These are phyloP conservation scores for Hypoxylon sp. DNA, from an alignment of 2,329 filamentous ascomycete genomes.

Conservation along the genomic window DNA sequence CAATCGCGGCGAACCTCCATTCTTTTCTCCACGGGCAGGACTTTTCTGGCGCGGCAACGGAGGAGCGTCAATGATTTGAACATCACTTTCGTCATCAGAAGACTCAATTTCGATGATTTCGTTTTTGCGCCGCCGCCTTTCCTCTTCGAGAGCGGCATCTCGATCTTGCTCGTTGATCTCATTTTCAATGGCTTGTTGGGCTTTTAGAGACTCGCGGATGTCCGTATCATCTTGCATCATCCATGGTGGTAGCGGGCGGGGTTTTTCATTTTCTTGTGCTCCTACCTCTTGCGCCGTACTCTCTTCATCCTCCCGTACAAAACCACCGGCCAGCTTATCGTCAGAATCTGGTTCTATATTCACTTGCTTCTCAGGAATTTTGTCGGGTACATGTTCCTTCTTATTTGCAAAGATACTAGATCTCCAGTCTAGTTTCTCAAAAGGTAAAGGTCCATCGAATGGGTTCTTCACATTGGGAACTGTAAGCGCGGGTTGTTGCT, in stretches of 20 bases:
- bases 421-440: slow-evolving; percentile 85
- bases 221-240: slow-evolving; percentile 73
- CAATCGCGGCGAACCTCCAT: slow-evolving; percentile 13
- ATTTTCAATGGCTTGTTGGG: slow-evolving; percentile 69
- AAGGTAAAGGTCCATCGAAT: slow-evolving; percentile 87
- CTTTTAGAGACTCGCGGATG: slow-evolving; percentile 73
- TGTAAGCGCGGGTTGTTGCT: slow-evolving; percentile 54
- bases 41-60: slow-evolving; percentile 56
- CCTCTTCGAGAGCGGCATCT: slow-evolving; percentile 69
- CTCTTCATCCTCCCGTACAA: slow-evolving; percentile 56
- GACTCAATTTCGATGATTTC: slow-evolving; percentile 75
- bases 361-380: slow-evolving; percentile 38
- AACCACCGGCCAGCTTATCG: slow-evolving; percentile 57
- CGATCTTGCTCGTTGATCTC: slow-evolving; percentile 76
- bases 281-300: slow-evolving; percentile 77
- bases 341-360: slow-evolving; percentile 31
- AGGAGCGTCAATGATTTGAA: slow-evolving; percentile 70
- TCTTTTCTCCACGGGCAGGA: slow-evolving; percentile 30
- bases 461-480: slow-evolving; percentile 71
- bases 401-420: slow-evolving; percentile 70
- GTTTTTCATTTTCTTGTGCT: slow-evolving; percentile 69
- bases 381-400: slow-evolving; percentile 46
- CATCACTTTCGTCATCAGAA: slow-evolving; percentile 70
- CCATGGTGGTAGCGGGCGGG: slow-evolving; percentile 82
- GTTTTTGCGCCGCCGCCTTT: slow-evolving; percentile 61